Percentiles rank a stretch among this genome's conserved stretches.
These are phyloP conservation scores for Biscogniauxia sp. DNA, from an alignment of 2,329 filamentous ascomycete species.

Conservation along the genomic window DNA sequence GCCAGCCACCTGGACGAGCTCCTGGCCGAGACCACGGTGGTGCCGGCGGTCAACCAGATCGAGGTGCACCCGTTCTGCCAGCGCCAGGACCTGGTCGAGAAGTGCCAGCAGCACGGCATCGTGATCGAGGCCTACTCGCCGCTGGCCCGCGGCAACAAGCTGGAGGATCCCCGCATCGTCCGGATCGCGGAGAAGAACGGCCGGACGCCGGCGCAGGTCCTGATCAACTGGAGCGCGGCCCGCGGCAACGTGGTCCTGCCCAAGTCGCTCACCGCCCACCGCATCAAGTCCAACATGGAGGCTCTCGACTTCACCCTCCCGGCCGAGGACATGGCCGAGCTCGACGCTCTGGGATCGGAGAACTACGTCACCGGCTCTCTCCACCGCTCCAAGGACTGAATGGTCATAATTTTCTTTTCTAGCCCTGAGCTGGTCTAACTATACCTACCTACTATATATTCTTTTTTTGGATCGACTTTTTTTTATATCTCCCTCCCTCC, in stretches of 20 bases:
- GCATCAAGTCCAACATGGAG: slow-evolving; percentile 63
- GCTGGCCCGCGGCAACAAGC: slow-evolving; percentile 16
- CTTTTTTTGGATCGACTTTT: neutral
- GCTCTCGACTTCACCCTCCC: slow-evolving; percentile 60
- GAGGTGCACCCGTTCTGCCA: slow-evolving; percentile 59
- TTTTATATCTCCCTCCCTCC: neutral
- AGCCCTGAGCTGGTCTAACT: neutral
- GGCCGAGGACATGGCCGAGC: slow-evolving; percentile 53
- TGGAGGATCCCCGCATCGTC: slow-evolving; percentile 53
- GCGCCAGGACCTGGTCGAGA: slow-evolving; percentile 48
- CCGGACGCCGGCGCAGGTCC: slow-evolving; percentile 56
- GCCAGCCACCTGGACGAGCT: slow-evolving; percentile 34
- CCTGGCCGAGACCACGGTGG: slow-evolving; percentile 40
- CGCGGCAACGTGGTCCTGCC: slow-evolving; percentile 61
- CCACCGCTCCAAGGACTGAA: slow-evolving; percentile 39
- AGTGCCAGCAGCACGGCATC: slow-evolving; percentile 44
- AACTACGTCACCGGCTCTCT: slow-evolving; percentile 33
- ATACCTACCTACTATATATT: neutral
- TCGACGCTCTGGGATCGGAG: slow-evolving; percentile 34
- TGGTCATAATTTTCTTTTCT: neutral
- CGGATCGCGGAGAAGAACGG: slow-evolving; percentile 53
- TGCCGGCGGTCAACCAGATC: slow-evolving; percentile 58
- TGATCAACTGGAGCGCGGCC: slow-evolving; percentile 57
- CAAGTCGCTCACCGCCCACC: slow-evolving; percentile 58
- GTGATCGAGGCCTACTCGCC: slow-evolving; percentile 14